Conservation (phyloP, 2,329 filamentous ascomycete species). For the Talaromyces sp. region DNA sequence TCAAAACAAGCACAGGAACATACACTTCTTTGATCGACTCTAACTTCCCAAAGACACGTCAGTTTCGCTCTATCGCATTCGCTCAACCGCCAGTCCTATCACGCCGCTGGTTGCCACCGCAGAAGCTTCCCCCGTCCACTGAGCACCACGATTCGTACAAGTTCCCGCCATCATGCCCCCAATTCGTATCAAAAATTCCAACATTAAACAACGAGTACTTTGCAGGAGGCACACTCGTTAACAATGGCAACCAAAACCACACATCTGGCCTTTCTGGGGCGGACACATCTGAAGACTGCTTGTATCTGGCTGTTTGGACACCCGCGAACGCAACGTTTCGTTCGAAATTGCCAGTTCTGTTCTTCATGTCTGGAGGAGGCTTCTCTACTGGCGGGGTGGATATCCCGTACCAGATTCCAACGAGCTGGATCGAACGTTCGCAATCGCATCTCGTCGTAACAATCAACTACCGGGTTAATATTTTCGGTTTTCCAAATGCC, state of each 20-base stretch:
- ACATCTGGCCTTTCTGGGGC: constrained; percentile 14
- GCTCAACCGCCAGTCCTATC: too few relatives aligned
- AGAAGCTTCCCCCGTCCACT: too few relatives aligned
- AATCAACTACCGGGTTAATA: constrained; percentile 1
- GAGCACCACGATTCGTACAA: too few relatives aligned
- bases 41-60: too few relatives aligned
- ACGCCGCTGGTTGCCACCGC: too few relatives aligned
- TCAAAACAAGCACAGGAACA: too few relatives aligned
- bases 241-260: constrained; percentile 9
- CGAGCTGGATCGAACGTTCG: background rate
- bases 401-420: constrained; percentile 21
- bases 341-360: constrained; percentile 17
- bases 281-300: constrained; percentile 36
- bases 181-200: too few relatives aligned
- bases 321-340: constrained; percentile 21
- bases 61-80: too few relatives aligned
- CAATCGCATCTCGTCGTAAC: constrained; percentile 1
- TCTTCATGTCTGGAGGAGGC: constrained; percentile 14
- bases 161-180: too few relatives aligned
- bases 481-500: constrained; percentile 2
- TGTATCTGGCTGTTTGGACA: constrained; percentile 41
- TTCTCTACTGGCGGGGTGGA: constrained; percentile 25
- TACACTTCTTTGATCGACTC: too few relatives aligned
- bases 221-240: background rate
- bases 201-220: background rate